These are phyloP conservation scores for Naganishia randhawae DNA, from an alignment of 768 basidiomycete species.

Conservation along the genomic window DNA sequence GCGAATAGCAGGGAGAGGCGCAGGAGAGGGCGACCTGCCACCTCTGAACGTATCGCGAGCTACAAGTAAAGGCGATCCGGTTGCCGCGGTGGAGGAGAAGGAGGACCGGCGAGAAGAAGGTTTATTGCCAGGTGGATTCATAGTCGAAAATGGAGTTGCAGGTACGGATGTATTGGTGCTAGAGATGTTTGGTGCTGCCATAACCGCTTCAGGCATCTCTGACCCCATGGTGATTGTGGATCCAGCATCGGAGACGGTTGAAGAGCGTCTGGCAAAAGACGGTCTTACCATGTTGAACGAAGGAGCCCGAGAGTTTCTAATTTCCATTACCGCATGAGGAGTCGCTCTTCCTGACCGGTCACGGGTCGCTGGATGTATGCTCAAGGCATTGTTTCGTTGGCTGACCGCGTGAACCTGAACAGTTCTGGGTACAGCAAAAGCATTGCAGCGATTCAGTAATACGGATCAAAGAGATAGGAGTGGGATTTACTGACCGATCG, in stretches of 20 bases:
- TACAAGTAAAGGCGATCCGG: constrained; percentile 38
- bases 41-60: constrained; percentile 38
- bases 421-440: constrained; percentile 53
- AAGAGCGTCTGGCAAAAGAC: constrained; percentile 64
- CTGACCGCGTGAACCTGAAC: constrained; percentile 90
- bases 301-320: constrained; percentile 49
- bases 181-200: constrained; percentile 36
- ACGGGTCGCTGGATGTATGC: constrained; percentile 85
- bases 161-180: constrained; percentile 30
- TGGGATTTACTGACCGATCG: constrained; percentile 59
- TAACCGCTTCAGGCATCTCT: constrained; percentile 60
- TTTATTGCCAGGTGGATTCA: constrained; percentile 46
- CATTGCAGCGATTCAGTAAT: neutral
- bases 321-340: constrained; percentile 42
- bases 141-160: constrained; percentile 42
- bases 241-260: constrained; percentile 73
- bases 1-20: constrained; percentile 84
- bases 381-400: constrained; percentile 72
- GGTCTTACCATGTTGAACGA: constrained; percentile 45
- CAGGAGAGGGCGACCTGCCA: constrained; percentile 46
- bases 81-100: constrained; percentile 46
- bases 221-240: constrained; percentile 57
- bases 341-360: constrained; percentile 67
- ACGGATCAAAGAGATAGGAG: neutral
- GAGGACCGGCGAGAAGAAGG: constrained; percentile 45